Conservation (phyloP, 345 rosid genomes). For the Gossypium mustelinum region DNA sequence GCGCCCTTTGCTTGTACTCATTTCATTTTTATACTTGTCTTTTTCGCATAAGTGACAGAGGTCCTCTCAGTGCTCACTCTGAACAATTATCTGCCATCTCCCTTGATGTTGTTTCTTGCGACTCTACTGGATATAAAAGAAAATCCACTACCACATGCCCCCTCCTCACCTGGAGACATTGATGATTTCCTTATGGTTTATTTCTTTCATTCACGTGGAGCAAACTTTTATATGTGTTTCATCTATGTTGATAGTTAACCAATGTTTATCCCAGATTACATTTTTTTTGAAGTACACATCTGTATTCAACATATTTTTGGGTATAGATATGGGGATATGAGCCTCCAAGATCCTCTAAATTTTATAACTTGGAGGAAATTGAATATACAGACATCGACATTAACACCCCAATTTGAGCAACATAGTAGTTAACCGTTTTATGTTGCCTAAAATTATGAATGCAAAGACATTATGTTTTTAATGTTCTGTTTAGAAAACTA, state of each 20-base stretch:
- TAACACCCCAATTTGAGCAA: too few relatives aligned
- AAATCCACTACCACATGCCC: background rate
- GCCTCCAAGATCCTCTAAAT: too few relatives aligned
- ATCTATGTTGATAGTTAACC: background rate
- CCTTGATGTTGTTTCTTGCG: background rate
- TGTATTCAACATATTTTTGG: too few relatives aligned
- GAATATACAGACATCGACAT: too few relatives aligned
- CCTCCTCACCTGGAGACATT: background rate
- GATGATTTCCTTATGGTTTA: slow-evolving; percentile 5
- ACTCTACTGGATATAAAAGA: background rate
- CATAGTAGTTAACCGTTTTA: background rate
- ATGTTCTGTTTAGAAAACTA: background rate
- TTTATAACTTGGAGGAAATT: too few relatives aligned
- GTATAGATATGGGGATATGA: too few relatives aligned
- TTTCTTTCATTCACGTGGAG: background rate
- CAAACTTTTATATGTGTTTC: background rate
- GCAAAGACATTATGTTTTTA: background rate
- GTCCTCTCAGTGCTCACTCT: background rate
- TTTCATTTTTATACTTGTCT: background rate
- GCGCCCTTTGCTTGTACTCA: background rate
- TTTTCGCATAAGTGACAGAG: background rate
- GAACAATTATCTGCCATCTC: background rate
- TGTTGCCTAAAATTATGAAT: background rate
- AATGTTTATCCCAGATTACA: too few relatives aligned
- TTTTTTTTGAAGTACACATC: too few relatives aligned